Base-by-base conservation (phyloP, 352 stramenopile species). In the Pythium oligandrum region DNA sequence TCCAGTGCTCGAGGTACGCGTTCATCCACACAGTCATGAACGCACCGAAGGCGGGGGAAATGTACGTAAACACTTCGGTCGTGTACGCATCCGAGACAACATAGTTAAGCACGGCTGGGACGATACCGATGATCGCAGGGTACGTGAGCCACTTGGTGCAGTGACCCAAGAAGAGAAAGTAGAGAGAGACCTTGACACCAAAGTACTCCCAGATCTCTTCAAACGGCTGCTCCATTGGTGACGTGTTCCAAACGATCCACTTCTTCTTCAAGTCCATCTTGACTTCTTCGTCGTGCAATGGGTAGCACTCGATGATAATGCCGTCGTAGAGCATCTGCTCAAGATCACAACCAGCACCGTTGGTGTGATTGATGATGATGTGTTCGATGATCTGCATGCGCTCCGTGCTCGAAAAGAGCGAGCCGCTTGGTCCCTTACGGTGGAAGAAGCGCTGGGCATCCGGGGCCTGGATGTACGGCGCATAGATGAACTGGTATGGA, bases 131-230 rank as follows among this genome's bases (percentile, higher is more conserved):
- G 17, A 98, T 51, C 40, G 88, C 93, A 26, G 96, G 84, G 51
- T 96, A 96, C n/a, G 98, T 62, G 33, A 99, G 74, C 80, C 96
- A 97, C 53, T 93, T 92, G 39, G 94, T 97, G 68, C 95, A 97
- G 70, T 98, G 93, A 10, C 97, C 92, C 30, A 99, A 59, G 83
- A 96, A 99, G 37, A 97, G 71, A 65, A 99, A 99, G 73, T 99
- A 99, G 53, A 99, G 96, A 26, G 90, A 89, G 53, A 99, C 89
- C 66, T 98, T 88, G 55, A 87, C 80, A 48, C 83, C 83, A 66
- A 91, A 93, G 63, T 93, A 93, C 51, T 88, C 71, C 55, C 83
- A 87, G 49, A 93, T 85, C 31, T 73, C 71, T 51, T 91, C 76
- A 44, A 93, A 88, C 0, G 83, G 83, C 60, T 93, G 83, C 46